A percentile compares a stretch with the other conserved stretches of the same genome.
Conservation (phyloP, 768 basidiomycete species). For the Calocera viscosa region DNA sequence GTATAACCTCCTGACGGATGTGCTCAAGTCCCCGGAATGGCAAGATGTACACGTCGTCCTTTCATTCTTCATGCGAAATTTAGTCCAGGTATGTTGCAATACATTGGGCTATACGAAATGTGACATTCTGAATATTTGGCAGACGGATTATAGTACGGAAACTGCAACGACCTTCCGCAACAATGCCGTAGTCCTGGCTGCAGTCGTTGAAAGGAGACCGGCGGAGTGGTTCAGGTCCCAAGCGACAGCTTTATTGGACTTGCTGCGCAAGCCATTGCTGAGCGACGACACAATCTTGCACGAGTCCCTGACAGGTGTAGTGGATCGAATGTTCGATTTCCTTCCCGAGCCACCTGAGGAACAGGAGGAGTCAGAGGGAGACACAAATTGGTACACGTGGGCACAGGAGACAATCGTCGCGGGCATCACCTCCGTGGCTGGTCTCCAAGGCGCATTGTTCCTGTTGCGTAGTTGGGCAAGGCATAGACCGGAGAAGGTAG, state of each 20-base stretch:
- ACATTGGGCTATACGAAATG: no score
- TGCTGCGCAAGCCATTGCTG: conserved; percentile 75
- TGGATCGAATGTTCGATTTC: conserved; percentile 62
- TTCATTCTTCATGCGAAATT: conserved; percentile 71
- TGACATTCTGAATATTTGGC: background rate
- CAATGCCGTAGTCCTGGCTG: conserved; percentile 74
- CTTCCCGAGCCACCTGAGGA: conserved; percentile 54
- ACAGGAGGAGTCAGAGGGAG: conserved; percentile 45
- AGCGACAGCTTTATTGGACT: conserved; percentile 57
- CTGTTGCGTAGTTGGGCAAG: conserved; percentile 75
- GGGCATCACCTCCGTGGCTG: conserved; percentile 57
- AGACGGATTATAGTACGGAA: background rate
- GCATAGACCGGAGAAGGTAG: conserved; percentile 68
- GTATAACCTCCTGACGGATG: conserved; percentile 42
- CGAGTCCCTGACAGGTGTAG: conserved; percentile 68
- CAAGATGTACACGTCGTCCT: conserved; percentile 84
- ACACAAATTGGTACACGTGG: conserved; percentile 66
- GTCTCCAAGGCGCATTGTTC: conserved; percentile 66
- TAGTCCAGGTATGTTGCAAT: conserved; percentile 53
- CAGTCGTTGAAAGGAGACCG: conserved; percentile 69
- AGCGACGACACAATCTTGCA: conserved; percentile 70
- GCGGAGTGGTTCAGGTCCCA: conserved; percentile 71
- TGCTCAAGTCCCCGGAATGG: conserved; percentile 78
- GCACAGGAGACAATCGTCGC: conserved; percentile 64
- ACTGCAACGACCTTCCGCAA: conserved; percentile 38